Conservation (phyloP, 345 rosid species). For the Eucalyptus sp. region DNA sequence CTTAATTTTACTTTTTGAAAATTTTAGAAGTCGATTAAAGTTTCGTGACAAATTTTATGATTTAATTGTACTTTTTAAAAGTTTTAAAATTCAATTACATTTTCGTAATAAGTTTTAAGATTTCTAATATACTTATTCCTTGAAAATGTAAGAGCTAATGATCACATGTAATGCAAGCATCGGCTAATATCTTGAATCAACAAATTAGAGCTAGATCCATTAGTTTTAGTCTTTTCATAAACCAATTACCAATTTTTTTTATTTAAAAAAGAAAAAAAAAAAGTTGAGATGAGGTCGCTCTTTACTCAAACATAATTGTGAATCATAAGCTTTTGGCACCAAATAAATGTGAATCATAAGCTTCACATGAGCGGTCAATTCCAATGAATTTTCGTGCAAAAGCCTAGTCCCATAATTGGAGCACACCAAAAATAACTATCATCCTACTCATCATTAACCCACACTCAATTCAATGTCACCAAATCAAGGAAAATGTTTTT, state of each 20-base stretch:
- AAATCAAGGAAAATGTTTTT: not conserved
- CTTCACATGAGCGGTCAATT: not conserved
- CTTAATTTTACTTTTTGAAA: no score
- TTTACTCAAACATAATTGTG: not conserved
- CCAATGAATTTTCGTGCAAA: not conserved
- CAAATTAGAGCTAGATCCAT: not conserved
- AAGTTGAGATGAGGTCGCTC: not conserved
- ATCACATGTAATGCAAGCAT: not conserved
- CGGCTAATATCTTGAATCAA: not conserved
- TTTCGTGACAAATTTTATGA: accelerated
- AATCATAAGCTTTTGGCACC: not conserved
- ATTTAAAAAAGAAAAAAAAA: not conserved
- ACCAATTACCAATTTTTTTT: not conserved
- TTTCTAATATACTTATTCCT: no score
- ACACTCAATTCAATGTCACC: not conserved
- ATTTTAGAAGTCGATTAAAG: accelerated
- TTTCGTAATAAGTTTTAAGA: accelerated
- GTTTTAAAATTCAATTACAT: accelerated
- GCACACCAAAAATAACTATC: not conserved
- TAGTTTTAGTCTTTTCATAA: not conserved
- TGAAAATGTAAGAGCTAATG: not conserved
- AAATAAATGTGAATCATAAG: not conserved
- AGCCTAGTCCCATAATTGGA: not conserved
- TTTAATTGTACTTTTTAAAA: accelerated
- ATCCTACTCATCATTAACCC: not conserved